phyloP scores from a whole-genome alignment of 2,329 filamentous ascomycete genomes.

The Tolypocladium tundrense region DNA sequence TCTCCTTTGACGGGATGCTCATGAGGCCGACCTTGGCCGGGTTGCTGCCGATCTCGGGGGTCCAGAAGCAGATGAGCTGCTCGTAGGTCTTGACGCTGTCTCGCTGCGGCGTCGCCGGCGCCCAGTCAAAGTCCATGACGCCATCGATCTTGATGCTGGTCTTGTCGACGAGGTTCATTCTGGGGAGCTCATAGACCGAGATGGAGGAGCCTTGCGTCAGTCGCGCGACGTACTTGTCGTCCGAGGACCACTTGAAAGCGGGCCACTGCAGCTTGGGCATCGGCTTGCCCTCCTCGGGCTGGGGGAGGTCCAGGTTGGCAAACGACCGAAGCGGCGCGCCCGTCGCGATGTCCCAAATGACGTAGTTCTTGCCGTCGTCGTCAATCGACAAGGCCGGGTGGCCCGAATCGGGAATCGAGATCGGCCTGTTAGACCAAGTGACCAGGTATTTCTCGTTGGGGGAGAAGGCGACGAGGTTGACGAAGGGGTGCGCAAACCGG shows the following conservation, averaged over 20 bases:
- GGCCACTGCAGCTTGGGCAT: conserved; percentile 91
- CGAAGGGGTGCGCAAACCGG: conserved; percentile 88
- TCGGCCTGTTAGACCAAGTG: conserved; percentile 92
- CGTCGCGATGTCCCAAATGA: conserved; percentile 94
- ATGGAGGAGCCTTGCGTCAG: conserved; percentile 83
- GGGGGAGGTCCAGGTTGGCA: conserved; percentile 72
- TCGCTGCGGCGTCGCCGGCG: conserved; percentile 69
- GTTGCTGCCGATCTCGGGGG: conserved; percentile 94
- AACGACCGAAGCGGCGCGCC: conserved; percentile 88
- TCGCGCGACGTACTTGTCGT: conserved; percentile 93
- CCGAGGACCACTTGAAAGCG: conserved; percentile 97
- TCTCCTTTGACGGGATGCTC: conserved; percentile 89
- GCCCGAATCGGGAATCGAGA: conserved; percentile 80
- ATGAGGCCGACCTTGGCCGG: conserved; percentile 95
- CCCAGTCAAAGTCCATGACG: conserved; percentile 97
- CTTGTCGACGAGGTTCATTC: conserved; percentile 86
- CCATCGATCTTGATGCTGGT: conserved; percentile 92
- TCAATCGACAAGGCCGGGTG: conserved; percentile 78
- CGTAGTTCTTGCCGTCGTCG: conserved; percentile 98
- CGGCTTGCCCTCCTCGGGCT: conserved; percentile 48
- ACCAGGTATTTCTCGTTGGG: conserved; percentile 86
- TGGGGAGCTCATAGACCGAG: conserved; percentile 79
- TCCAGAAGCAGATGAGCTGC: conserved; percentile 98
- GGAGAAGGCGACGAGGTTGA: conserved; percentile 94
- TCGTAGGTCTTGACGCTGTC: conserved; percentile 87